Conservation (phyloP, 768 basidiomycete genomes). For the Tylopilus sp. region DNA sequence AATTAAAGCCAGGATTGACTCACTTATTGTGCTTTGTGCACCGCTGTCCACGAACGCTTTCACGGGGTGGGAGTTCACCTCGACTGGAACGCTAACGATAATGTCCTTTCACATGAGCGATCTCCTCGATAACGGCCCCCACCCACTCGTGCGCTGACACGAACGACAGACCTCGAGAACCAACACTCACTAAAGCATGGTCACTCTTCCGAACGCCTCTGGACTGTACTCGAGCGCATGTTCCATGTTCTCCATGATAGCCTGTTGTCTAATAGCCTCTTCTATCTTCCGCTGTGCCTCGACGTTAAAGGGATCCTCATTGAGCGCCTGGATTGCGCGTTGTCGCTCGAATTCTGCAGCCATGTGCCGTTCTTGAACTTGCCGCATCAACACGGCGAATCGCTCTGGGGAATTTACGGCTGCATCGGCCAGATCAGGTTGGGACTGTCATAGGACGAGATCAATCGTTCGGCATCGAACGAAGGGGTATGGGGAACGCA, state of each 20-base stretch:
- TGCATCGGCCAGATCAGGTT: slow-evolving; percentile 81
- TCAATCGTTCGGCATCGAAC: not conserved
- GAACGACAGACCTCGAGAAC: not conserved
- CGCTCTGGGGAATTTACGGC: slow-evolving; percentile 62
- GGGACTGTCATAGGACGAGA: slow-evolving; percentile 41
- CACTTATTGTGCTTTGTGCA: slow-evolving; percentile 95
- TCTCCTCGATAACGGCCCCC: slow-evolving; percentile 1
- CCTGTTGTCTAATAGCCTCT: slow-evolving; percentile 86
- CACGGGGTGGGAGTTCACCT: slow-evolving; percentile 86
- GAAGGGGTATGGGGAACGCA: not conserved
- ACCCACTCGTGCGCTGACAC: not conserved
- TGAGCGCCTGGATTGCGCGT: slow-evolving; percentile 62
- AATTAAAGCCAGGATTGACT: slow-evolving; percentile 23
- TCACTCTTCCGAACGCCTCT: slow-evolving; percentile 89
- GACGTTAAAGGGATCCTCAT: slow-evolving; percentile 86
- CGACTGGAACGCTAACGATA: slow-evolving; percentile 69
- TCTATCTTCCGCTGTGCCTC: slow-evolving; percentile 93
- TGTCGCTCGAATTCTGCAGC: slow-evolving; percentile 54
- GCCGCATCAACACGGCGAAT: slow-evolving; percentile 71
- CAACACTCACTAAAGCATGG: slow-evolving; percentile 87
- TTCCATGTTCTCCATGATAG: slow-evolving; percentile 87
- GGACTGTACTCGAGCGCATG: slow-evolving; percentile 94
- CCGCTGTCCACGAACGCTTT: slow-evolving; percentile 99
- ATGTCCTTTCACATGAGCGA: slow-evolving; percentile 10
- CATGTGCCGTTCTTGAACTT: slow-evolving; percentile 53